Conservation (phyloP, 2,329 filamentous ascomycete species). For the Leptographium procerum region DNA sequence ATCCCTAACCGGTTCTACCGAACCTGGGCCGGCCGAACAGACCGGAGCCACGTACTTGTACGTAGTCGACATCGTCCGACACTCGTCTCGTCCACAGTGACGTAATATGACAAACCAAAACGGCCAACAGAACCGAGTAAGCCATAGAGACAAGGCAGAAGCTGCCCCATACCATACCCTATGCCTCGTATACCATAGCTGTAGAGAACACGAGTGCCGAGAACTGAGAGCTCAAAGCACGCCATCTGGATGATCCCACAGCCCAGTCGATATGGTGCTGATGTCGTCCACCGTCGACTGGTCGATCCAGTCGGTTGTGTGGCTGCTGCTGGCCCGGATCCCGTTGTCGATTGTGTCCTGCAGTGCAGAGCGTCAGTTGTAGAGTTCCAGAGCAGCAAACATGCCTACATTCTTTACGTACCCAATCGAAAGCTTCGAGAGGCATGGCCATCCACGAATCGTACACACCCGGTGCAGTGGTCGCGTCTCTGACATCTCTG, state of each 20-base stretch:
- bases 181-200: too few species aligned
- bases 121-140: too few species aligned
- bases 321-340: slow-evolving; percentile 8
- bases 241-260: slow-evolving; percentile 10
- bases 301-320: slow-evolving; percentile 13
- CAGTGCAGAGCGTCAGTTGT: background rate
- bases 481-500: background rate
- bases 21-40: background rate
- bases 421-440: slow-evolving; percentile 12
- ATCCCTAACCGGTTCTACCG: background rate
- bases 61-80: too few species aligned
- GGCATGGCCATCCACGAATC: slow-evolving; percentile 14
- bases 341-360: slow-evolving; percentile 10
- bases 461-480: background rate
- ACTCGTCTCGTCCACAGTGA: too few species aligned
- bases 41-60: background rate
- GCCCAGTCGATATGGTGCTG: slow-evolving; percentile 9
- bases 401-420: background rate
- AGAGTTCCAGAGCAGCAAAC: background rate
- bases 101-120: too few species aligned
- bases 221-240: background rate
- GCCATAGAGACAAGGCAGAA: too few species aligned
- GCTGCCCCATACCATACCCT: too few species aligned
- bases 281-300: slow-evolving; percentile 9
- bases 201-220: too few species aligned